Percentiles rank a stretch among this genome's conserved stretches.
Evolutionary conservation across 2,329 filamentous ascomycete genomes (phyloP).

Genomic region (Pyrenochaeta sp.): DNA sequence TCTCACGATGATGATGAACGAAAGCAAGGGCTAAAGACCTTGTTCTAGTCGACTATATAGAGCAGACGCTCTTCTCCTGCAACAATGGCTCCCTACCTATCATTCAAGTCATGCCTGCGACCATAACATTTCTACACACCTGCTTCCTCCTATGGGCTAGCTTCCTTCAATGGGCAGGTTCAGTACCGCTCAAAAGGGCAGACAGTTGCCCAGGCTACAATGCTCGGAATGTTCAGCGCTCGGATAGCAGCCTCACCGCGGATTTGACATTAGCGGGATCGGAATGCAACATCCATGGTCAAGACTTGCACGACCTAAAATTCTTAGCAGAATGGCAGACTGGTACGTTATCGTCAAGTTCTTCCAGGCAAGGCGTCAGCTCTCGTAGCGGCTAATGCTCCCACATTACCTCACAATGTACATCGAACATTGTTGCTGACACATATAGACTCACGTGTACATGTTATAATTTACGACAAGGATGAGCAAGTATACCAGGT

Average conservation of each 20-base stretch:
- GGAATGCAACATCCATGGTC: conserved; percentile 66
- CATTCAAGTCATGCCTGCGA: conserved; percentile 30
- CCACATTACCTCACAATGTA: background rate
- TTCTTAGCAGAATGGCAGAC: conserved; percentile 68
- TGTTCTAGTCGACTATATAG: conserved; percentile 42
- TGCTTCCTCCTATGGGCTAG: conserved; percentile 29
- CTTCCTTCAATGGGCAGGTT: conserved; percentile 28
- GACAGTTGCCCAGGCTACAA: conserved; percentile 70
- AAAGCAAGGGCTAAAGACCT: conserved; percentile 37
- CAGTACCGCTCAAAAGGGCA: conserved; percentile 27
- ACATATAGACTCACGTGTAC: conserved; percentile 66
- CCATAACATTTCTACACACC: conserved; percentile 30
- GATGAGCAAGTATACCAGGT: conserved; percentile 76
- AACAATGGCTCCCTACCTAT: conserved; percentile 29
- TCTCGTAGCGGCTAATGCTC: background rate
- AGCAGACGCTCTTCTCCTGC: conserved; percentile 29
- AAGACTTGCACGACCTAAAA: conserved; percentile 62
- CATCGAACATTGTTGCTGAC: conserved; percentile 6
- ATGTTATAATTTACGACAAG: conserved; percentile 75
- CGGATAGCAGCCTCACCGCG: conserved; percentile 66
- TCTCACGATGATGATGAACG: conserved; percentile 12
- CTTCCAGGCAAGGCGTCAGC: background rate
- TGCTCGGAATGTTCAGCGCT: conserved; percentile 65
- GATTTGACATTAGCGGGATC: conserved; percentile 73
- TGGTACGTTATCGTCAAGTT: conserved; percentile 47